Evolutionary conservation across 129 eudicot species (phyloP).

Genomic region (Ambrosia artemisiifolia): DNA sequence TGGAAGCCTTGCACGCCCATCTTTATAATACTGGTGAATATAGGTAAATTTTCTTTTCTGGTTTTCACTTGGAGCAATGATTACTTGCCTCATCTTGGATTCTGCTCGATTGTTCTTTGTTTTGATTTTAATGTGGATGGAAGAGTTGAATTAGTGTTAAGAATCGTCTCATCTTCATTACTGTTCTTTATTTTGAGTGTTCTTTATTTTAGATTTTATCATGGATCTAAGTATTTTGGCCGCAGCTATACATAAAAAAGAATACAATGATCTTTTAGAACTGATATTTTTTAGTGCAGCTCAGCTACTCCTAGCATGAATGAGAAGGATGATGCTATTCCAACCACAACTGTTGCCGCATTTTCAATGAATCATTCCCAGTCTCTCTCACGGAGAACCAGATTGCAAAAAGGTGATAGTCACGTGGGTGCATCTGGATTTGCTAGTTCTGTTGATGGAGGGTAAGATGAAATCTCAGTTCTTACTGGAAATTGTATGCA

Average conservation of each 20-base stretch:
- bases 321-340: conserved; percentile 81
- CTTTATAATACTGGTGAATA: conserved; percentile 93
- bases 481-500: conserved; percentile 9
- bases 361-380: conserved; percentile 65
- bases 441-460: conserved; percentile 79
- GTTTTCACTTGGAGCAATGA: conserved; percentile 15
- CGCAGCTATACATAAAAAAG: background rate
- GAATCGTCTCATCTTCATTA: background rate
- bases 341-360: conserved; percentile 64
- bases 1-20: conserved; percentile 97
- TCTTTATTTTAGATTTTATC: background rate
- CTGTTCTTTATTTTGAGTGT: background rate
- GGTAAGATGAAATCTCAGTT: conserved; percentile 45
- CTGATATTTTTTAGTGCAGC: conserved; percentile 52
- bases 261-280: conserved; percentile 21
- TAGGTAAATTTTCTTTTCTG: conserved; percentile 49
- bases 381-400: conserved; percentile 87
- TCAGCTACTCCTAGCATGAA: conserved; percentile 61
- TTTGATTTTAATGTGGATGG: conserved; percentile 4
- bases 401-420: conserved; percentile 65
- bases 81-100: conserved; percentile 4
- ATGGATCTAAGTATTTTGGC: background rate
- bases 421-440: conserved; percentile 50
- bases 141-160: background rate
- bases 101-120: conserved; percentile 1